These are phyloP conservation scores for Chlamydomonas applanata DNA, from an alignment of 139 green algal genomes.

Conservation along the genomic window DNA sequence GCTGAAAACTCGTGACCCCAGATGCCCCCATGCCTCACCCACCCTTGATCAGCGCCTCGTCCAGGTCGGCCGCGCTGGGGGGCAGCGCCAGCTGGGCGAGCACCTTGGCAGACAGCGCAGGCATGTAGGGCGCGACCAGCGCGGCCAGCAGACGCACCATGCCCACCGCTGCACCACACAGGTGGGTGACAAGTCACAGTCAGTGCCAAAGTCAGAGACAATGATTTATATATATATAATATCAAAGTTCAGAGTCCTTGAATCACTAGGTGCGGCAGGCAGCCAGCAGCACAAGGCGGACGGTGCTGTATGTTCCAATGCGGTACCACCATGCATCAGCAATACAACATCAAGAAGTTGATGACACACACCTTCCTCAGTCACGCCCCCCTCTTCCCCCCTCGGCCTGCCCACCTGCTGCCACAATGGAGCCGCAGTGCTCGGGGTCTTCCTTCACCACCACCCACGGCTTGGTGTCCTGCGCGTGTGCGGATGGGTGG, in stretches of 20 bases:
- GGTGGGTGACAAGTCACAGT: neutral
- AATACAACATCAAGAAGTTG: too few species aligned
- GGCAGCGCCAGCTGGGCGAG: constrained; percentile 38
- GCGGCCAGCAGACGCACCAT: constrained; percentile 78
- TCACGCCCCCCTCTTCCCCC: too few species aligned
- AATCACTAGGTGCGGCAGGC: too few species aligned
- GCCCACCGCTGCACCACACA: constrained; percentile 58
- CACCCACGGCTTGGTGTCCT: constrained; percentile 66
- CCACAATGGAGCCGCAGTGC: constrained; percentile 55
- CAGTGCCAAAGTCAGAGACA: neutral
- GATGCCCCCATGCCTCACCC: too few species aligned
- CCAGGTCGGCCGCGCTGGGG: constrained; percentile 12
- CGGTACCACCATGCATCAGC: too few species aligned
- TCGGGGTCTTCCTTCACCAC: constrained; percentile 62
- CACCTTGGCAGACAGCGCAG: constrained; percentile 66
- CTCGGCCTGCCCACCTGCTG: constrained; percentile 55
- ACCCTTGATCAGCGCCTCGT: too few species aligned
- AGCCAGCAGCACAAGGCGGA: too few species aligned
- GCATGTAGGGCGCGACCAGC: constrained; percentile 92
- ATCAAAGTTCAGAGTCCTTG: too few species aligned
- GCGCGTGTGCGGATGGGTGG: neutral
- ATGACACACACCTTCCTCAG: too few species aligned
- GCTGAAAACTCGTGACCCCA: neutral
- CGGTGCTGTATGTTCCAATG: too few species aligned
- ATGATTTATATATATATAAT: neutral